Percentiles rank a stretch among this genome's conserved stretches.
These are phyloP conservation scores for Byssochlamys sp. DNA, from an alignment of 2,329 filamentous ascomycete genomes.

Conservation along the genomic window DNA sequence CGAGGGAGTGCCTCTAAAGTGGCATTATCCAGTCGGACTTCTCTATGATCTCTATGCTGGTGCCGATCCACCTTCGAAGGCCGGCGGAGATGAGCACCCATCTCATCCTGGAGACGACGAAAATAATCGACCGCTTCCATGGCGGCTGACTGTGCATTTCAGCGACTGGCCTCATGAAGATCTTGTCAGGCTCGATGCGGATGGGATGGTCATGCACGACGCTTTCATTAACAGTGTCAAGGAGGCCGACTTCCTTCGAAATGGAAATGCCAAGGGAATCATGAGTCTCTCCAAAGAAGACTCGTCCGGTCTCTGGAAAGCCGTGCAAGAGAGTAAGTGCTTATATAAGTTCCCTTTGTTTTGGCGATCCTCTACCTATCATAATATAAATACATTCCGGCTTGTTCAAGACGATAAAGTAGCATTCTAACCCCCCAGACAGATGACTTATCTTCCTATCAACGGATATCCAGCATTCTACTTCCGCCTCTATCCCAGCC, in stretches of 20 bases:
- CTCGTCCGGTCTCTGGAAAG: conserved; percentile 71
- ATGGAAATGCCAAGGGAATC: conserved; percentile 78
- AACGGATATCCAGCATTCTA: conserved; percentile 67
- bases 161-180: conserved; percentile 49
- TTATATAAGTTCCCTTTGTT: neutral
- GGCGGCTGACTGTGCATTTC: conserved; percentile 55
- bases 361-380: neutral
- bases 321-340: conserved; percentile 59
- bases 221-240: conserved; percentile 62
- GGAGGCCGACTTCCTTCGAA: conserved; percentile 77
- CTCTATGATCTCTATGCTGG: conserved; percentile 61
- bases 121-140: conserved; percentile 41
- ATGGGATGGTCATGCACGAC: conserved; percentile 51
- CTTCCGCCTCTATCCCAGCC: conserved; percentile 57
- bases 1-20: conserved; percentile 59
- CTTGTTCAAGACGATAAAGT: neutral
- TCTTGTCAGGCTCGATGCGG: conserved; percentile 47
- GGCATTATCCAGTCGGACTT: conserved; percentile 61
- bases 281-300: conserved; percentile 81
- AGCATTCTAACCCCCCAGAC: neutral
- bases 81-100: conserved; percentile 6
- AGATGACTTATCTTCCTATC: conserved; percentile 67
- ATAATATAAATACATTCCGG: neutral
- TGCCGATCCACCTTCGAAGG: conserved; percentile 35
- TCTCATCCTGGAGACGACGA: conserved; percentile 12